Evolutionary conservation across 768 basidiomycete species (phyloP).

Genomic region (Omphalotus guepiniiformis): DNA sequence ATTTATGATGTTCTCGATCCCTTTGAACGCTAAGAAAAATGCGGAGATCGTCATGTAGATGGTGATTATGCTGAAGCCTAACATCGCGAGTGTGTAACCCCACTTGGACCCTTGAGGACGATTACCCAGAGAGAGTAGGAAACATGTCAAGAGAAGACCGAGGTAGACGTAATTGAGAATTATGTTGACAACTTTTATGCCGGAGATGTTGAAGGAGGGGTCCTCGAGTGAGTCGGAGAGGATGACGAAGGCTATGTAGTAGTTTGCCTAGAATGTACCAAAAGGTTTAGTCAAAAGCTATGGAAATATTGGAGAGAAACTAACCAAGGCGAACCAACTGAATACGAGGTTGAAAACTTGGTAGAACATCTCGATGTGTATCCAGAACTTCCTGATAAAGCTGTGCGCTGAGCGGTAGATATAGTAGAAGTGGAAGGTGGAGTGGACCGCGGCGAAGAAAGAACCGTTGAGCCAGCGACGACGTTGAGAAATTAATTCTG

Average conservation of each 20-base stretch:
- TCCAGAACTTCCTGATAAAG: conserved; percentile 84
- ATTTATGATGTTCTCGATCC: conserved; percentile 56
- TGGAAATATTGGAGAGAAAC: conserved; percentile 17
- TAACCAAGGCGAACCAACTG: conserved; percentile 82
- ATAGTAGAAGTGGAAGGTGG: conserved; percentile 90
- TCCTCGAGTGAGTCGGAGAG: conserved; percentile 74
- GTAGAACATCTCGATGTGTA: conserved; percentile 92
- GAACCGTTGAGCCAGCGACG: conserved; percentile 97
- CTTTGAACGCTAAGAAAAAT: conserved; percentile 80
- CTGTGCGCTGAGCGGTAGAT: conserved; percentile 88
- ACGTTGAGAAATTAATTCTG: conserved; percentile 92
- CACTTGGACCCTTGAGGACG: conserved; percentile 87
- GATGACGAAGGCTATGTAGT: conserved; percentile 84
- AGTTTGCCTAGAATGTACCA: conserved; percentile 62
- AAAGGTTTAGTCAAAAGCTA: neutral
- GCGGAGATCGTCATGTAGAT: conserved; percentile 95
- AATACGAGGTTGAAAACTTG: conserved; percentile 89
- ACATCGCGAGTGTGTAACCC: conserved; percentile 79
- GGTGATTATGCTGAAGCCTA: conserved; percentile 88
- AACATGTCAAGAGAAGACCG: conserved; percentile 82
- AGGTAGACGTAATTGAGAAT: conserved; percentile 86
- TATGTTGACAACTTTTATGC: conserved; percentile 69
- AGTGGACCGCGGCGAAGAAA: conserved; percentile 96
- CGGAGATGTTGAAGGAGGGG: conserved; percentile 46
- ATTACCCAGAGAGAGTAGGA: conserved; percentile 85